Percentiles rank a stretch among this genome's conserved stretches.
phyloP scores from a whole-genome alignment of 441 rosid species.

The Metrosideros polymorpha region DNA sequence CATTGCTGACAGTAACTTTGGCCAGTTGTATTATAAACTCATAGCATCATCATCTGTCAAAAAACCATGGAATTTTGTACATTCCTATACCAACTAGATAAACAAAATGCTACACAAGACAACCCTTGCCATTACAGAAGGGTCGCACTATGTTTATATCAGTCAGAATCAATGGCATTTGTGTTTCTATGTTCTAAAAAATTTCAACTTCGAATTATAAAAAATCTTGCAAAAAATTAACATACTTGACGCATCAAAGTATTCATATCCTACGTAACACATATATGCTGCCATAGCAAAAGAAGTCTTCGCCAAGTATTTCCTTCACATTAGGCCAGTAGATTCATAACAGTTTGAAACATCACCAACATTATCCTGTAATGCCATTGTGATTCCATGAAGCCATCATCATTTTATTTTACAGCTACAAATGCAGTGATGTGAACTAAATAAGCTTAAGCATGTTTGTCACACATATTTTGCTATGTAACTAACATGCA shows the following conservation, averaged over 20 bases:
- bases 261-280: neutral
- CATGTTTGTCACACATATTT: neutral
- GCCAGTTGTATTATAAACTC: neutral
- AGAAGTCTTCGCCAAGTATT: neutral
- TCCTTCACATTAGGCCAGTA: neutral
- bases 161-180: neutral
- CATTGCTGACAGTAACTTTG: neutral
- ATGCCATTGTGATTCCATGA: neutral
- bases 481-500: neutral
- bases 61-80: neutral
- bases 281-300: neutral
- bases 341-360: neutral
- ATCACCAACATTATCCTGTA: neutral
- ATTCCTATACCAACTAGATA: neutral
- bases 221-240: neutral
- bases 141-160: neutral
- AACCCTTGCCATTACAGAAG: neutral
- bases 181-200: neutral
- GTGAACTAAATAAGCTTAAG: neutral
- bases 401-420: neutral
- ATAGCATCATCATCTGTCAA: neutral
- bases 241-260: neutral
- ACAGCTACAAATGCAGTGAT: neutral
- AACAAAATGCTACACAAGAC: neutral
- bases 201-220: neutral